Conservation (phyloP, 2,329 filamentous ascomycete species). For the Myriosclerotinia duriaeana region DNA sequence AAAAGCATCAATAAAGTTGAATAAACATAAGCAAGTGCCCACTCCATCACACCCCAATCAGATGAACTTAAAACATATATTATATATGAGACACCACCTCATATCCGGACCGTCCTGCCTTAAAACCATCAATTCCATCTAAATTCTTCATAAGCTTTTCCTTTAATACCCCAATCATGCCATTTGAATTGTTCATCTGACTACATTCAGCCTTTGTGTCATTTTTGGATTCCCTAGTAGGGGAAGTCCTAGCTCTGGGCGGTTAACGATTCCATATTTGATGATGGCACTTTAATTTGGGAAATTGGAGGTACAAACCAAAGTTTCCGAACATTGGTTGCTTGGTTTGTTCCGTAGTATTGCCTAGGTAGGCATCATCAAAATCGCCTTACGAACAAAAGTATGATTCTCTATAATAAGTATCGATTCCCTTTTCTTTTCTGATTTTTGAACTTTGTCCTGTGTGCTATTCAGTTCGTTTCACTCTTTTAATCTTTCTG, state of each 20-base stretch:
- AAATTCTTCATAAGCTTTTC: conserved; percentile 11
- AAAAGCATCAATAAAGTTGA: conserved; percentile 7
- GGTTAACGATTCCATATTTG: conserved; percentile 17
- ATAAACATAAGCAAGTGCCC: conserved; percentile 11
- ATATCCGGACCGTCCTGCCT: conserved; percentile 26
- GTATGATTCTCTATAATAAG: conserved; percentile 1
- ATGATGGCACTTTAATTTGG: conserved; percentile 20
- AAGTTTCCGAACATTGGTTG: conserved; percentile 7
- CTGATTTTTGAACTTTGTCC: conserved; percentile 10
- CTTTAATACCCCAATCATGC: conserved; percentile 11
- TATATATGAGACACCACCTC: conserved; percentile 21
- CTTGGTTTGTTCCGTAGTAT: background rate
- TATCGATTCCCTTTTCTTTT: conserved; percentile 1
- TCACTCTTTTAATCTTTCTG: conserved; percentile 21
- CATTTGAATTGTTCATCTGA: conserved; percentile 14
- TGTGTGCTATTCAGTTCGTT: conserved; percentile 24
- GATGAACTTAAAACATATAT: conserved; percentile 17
- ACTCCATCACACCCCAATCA: conserved; percentile 4
- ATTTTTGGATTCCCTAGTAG: background rate
- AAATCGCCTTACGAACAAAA: background rate
- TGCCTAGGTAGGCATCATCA: background rate
- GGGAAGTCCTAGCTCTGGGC: background rate
- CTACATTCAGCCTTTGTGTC: conserved; percentile 1
- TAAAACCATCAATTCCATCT: conserved; percentile 11
- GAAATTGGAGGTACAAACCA: conserved; percentile 19